Percentiles rank a stretch among this genome's conserved stretches.
Evolutionary conservation across 768 basidiomycete genomes (phyloP).

Genomic region (Leccinellum albellum): DNA sequence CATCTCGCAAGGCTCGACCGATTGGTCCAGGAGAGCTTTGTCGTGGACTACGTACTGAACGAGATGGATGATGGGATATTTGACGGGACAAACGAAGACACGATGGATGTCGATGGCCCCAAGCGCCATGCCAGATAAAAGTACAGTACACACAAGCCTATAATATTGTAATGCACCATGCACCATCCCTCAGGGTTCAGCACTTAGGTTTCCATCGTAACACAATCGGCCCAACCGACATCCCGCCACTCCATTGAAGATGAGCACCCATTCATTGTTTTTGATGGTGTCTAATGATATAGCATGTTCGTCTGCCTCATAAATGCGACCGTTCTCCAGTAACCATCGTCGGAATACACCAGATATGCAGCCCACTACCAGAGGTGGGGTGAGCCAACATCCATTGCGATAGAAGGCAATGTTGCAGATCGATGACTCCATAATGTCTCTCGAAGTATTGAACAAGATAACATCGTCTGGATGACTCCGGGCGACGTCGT

Average conservation of each 20-base stretch:
- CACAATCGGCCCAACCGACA: constrained; percentile 50
- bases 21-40: constrained; percentile 91
- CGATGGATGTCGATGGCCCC: constrained; percentile 38
- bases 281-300: constrained; percentile 42
- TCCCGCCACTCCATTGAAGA: constrained; percentile 72
- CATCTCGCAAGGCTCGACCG: constrained; percentile 84
- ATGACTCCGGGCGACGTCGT: constrained; percentile 7
- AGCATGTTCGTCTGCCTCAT: constrained; percentile 44
- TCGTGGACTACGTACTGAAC: constrained; percentile 83
- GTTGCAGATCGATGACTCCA: constrained; percentile 70
- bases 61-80: constrained; percentile 87
- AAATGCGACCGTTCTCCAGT: constrained; percentile 53
- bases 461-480: constrained; percentile 62
- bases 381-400: constrained; percentile 64
- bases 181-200: not conserved
- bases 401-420: constrained; percentile 57
- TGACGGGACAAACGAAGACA: constrained; percentile 41
- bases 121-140: constrained; percentile 5
- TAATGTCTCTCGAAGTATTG: constrained; percentile 47
- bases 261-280: constrained; percentile 60
- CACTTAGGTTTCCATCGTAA: not conserved
- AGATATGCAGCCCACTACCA: constrained; percentile 61
- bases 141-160: constrained; percentile 10
- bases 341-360: constrained; percentile 71
- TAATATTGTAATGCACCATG: constrained; percentile 3